Evolutionary conservation across 192 early-diverging fungal species (phyloP).

Genomic region (Bifiguratus adelaidae): DNA sequence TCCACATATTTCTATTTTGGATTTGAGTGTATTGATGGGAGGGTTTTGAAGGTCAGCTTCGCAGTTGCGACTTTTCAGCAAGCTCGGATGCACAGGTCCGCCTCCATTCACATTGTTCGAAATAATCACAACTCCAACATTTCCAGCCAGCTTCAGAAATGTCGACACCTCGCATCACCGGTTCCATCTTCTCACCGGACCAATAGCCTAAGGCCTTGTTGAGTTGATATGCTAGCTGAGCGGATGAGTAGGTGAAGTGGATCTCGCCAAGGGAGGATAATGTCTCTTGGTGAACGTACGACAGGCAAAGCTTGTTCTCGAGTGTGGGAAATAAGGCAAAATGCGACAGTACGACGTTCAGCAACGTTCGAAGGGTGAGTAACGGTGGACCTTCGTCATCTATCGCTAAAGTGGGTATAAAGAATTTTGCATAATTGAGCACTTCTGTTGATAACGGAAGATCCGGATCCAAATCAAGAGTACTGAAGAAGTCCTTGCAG

Average conservation of each 20-base stretch:
- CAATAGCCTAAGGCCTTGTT: neutral
- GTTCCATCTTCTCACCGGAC: neutral
- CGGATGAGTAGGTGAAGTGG: neutral
- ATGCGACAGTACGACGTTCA: neutral
- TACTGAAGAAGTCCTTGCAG: neutral
- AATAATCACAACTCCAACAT: neutral
- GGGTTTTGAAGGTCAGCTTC: too few relatives aligned
- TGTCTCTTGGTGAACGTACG: neutral
- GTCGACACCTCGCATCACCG: neutral
- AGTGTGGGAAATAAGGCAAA: neutral
- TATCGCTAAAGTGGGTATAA: too few relatives aligned
- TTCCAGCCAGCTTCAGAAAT: neutral
- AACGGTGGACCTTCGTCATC: neutral
- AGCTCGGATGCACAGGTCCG: too few relatives aligned
- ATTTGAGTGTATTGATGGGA: too few relatives aligned
- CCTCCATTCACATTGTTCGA: neutral
- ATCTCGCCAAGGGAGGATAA: neutral
- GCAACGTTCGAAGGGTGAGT: neutral
- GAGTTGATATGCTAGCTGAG: neutral
- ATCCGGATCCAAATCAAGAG: neutral
- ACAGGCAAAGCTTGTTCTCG: neutral
- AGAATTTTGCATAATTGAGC: neutral
- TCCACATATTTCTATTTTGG: too few relatives aligned
- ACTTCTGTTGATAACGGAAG: neutral
- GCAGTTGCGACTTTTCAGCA: too few relatives aligned